A percentile compares a stretch with the other conserved stretches of the same genome.
These are phyloP conservation scores for Leccinum disarticulatum DNA, from an alignment of 768 basidiomycete species.

Conservation along the genomic window DNA sequence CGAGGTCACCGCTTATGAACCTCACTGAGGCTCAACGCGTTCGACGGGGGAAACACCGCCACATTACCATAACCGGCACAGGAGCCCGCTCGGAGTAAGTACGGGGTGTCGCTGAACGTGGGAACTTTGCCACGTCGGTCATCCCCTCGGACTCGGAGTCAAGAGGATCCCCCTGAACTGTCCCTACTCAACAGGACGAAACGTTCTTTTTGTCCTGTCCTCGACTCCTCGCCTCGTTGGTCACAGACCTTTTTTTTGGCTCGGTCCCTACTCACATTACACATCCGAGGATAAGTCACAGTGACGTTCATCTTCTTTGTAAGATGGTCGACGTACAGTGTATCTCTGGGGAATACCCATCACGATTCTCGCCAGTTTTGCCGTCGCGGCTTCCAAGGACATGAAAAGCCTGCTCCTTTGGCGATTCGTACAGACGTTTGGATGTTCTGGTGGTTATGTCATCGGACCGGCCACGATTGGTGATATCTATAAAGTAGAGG, in stretches of 20 bases:
- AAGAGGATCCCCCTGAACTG: not conserved
- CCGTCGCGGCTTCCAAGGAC: constrained; percentile 51
- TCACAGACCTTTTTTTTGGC: not conserved
- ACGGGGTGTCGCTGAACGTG: not conserved
- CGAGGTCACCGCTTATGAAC: too few relatives aligned
- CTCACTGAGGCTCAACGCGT: not conserved
- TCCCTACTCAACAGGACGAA: not conserved
- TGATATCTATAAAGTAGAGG: constrained; percentile 65
- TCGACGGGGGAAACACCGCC: constrained; percentile 3
- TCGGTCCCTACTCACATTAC: not conserved
- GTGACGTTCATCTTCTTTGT: not conserved
- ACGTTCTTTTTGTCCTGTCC: not conserved
- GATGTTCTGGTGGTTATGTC: constrained; percentile 55
- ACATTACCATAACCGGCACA: constrained; percentile 11
- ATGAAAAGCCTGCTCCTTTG: constrained; percentile 50
- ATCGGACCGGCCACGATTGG: constrained; percentile 61
- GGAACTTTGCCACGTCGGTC: not conserved
- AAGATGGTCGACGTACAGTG: constrained; percentile 64
- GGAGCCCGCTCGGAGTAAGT: not conserved
- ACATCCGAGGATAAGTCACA: not conserved
- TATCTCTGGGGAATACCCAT: constrained; percentile 63
- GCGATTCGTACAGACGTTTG: constrained; percentile 66
- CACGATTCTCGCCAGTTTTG: constrained; percentile 56
- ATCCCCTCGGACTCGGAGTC: not conserved
- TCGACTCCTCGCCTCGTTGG: not conserved